Conservation (phyloP, 768 basidiomycete species). For the Hericium erinaceus region DNA sequence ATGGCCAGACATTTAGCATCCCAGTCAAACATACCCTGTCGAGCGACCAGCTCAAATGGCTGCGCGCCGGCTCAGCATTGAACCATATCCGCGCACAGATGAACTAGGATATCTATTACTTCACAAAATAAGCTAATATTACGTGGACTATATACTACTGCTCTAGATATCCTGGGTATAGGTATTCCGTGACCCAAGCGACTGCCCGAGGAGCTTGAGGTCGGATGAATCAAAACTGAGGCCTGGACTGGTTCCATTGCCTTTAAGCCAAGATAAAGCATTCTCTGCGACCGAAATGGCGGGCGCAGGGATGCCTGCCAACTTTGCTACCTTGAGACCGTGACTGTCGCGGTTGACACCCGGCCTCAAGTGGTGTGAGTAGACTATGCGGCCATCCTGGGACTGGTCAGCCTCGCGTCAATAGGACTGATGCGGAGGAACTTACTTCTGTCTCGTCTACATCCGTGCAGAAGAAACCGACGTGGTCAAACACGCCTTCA, state of each 20-base stretch:
- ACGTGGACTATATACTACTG: slow-evolving; percentile 5
- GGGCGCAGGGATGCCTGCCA: slow-evolving; percentile 72
- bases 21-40: slow-evolving; percentile 85
- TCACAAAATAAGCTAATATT: background rate
- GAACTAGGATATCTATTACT: slow-evolving; percentile 13
- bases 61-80: slow-evolving; percentile 79
- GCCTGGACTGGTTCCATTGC: background rate
- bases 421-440: background rate
- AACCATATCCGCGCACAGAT: slow-evolving; percentile 74
- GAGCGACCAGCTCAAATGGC: slow-evolving; percentile 83
- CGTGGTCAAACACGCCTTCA: slow-evolving; percentile 41
- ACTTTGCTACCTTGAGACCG: slow-evolving; percentile 79
- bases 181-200: background rate
- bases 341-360: slow-evolving; percentile 90
- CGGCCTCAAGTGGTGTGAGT: slow-evolving; percentile 69
- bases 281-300: slow-evolving; percentile 54
- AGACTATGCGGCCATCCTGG: slow-evolving; percentile 73
- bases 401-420: background rate
- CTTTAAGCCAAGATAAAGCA: slow-evolving; percentile 34
- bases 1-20: slow-evolving; percentile 58
- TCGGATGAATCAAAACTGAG: background rate
- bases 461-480: slow-evolving; percentile 86
- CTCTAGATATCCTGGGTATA: background rate
- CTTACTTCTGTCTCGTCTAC: slow-evolving; percentile 71
- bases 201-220: slow-evolving; percentile 10